Evolutionary conservation across 164 flowering plant genomes (phyloP).

Genomic region (Brasenia schreberi): DNA sequence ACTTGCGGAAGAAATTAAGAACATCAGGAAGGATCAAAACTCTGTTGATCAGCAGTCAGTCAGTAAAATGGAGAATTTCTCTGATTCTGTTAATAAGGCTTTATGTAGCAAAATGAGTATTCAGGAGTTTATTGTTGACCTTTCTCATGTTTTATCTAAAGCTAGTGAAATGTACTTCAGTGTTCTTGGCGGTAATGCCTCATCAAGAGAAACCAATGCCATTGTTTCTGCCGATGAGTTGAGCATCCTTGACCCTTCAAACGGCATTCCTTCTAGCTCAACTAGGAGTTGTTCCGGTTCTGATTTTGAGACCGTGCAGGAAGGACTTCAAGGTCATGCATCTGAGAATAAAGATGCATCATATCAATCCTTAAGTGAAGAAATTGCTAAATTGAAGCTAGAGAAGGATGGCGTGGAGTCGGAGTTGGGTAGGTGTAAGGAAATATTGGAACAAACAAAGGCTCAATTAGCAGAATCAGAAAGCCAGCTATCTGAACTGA

Average conservation of each 20-base stretch:
- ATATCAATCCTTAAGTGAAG: conserved; percentile 19
- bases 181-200: conserved; percentile 34
- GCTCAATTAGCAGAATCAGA: conserved; percentile 58
- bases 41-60: conserved; percentile 26
- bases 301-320: not conserved
- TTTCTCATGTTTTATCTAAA: conserved; percentile 50
- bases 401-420: conserved; percentile 46
- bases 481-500: conserved; percentile 48
- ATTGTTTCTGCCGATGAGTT: conserved; percentile 31
- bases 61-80: conserved; percentile 40
- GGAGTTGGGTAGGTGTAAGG: conserved; percentile 49
- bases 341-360: not conserved
- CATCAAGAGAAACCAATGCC: conserved; percentile 38
- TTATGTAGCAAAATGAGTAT: conserved; percentile 21
- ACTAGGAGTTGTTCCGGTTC: conserved; percentile 8
- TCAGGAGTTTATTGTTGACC: conserved; percentile 46
- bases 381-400: conserved; percentile 42
- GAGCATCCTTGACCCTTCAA: not conserved
- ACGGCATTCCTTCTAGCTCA: not conserved
- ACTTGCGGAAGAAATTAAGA: conserved; percentile 54
- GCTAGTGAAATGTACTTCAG: conserved; percentile 43
- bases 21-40: conserved; percentile 22
- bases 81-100: conserved; percentile 30
- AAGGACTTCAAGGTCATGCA: not conserved
- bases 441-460: conserved; percentile 44